Conservation (phyloP, 1,139 yeast genomes). For the Yamadazyma songkhlaensis region DNA sequence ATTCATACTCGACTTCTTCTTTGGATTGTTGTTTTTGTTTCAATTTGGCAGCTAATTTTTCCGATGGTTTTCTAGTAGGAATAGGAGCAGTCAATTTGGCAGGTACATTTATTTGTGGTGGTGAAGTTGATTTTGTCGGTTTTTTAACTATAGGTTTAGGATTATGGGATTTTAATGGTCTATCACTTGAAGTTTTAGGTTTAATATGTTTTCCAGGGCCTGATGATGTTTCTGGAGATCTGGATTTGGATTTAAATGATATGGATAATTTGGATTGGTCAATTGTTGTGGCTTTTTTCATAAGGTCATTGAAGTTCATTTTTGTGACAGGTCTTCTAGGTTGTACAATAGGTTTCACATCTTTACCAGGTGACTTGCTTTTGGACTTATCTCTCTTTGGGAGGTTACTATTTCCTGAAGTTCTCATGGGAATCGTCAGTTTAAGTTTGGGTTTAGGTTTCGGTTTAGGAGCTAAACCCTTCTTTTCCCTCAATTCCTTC, state of each 20-base stretch:
- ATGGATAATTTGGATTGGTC: constrained; percentile 43
- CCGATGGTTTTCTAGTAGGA: constrained; percentile 22
- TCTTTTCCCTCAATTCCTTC: constrained; percentile 26
- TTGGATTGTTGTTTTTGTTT: constrained; percentile 19
- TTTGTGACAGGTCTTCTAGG: constrained; percentile 33
- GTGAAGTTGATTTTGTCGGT: not conserved
- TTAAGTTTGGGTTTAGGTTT: constrained; percentile 13
- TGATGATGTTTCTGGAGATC: constrained; percentile 18
- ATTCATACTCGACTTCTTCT: constrained; percentile 22
- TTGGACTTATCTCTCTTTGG: constrained; percentile 3
- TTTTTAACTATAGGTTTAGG: not conserved
- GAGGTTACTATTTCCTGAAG: constrained; percentile 3
- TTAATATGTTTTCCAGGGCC: no score
- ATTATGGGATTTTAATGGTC: not conserved
- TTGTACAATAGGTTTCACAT: constrained; percentile 9
- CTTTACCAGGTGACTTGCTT: not conserved
- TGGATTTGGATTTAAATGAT: constrained; percentile 29
- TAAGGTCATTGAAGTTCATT: constrained; percentile 61
- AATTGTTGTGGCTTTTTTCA: constrained; percentile 61
- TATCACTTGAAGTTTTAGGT: not conserved
- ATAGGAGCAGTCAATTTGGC: constrained; percentile 18
- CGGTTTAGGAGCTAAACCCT: constrained; percentile 20
- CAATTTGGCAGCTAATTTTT: constrained; percentile 17
- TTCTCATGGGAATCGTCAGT: constrained; percentile 14
- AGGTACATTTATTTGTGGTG: constrained; percentile 9